Evolutionary conservation across 495 filamentous ascomycete species (phyloP).

Genomic region (Cryomyces antarcticus): DNA sequence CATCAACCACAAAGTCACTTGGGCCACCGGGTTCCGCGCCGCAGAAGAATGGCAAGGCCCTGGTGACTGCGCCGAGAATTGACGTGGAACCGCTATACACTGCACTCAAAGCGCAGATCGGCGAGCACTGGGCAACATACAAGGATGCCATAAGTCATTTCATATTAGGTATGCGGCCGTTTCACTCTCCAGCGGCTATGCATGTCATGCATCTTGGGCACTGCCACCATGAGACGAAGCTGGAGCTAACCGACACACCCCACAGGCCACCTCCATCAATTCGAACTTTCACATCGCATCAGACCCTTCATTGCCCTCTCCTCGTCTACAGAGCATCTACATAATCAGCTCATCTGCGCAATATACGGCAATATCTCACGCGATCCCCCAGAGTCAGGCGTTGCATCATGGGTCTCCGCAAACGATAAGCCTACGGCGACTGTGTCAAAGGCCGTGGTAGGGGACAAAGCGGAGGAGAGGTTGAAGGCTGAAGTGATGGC

Average conservation of each 20-base stretch:
- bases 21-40: neutral
- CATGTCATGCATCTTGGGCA: neutral
- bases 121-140: slow-evolving; percentile 74
- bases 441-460: slow-evolving; percentile 56
- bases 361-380: slow-evolving; percentile 73
- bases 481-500: slow-evolving; percentile 91
- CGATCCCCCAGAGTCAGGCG: slow-evolving; percentile 77
- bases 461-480: slow-evolving; percentile 77
- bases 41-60: neutral
- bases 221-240: neutral
- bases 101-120: slow-evolving; percentile 58
- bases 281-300: slow-evolving; percentile 59
- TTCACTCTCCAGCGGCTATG: slow-evolving; percentile 2
- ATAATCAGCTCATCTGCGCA: slow-evolving; percentile 75
- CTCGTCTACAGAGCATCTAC: slow-evolving; percentile 51
- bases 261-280: slow-evolving; percentile 64
- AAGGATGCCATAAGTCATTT: slow-evolving; percentile 68
- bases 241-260: neutral
- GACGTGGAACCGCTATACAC: slow-evolving; percentile 83
- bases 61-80: slow-evolving; percentile 38
- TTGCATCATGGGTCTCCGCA: slow-evolving; percentile 86
- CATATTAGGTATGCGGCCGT: slow-evolving; percentile 45
- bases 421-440: slow-evolving; percentile 73
- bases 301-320: slow-evolving; percentile 40
- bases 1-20: neutral